Evolutionary conservation across 768 basidiomycete genomes (phyloP), one percentile per base, ranked within the genome.

Genomic region (Xerocomellus chrysenteron): DNA sequence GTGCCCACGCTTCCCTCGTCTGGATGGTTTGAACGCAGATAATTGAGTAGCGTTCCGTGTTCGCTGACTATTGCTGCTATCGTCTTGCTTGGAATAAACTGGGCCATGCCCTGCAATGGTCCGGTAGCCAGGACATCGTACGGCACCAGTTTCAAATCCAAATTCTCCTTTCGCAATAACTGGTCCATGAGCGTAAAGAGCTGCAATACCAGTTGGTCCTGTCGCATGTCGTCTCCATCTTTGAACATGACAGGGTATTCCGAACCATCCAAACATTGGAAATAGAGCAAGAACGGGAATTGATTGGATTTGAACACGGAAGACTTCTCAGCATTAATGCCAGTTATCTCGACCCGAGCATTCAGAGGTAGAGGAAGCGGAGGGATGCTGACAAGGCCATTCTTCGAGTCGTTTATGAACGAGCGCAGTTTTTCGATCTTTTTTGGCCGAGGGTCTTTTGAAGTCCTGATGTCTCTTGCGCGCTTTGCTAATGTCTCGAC

Each of bases 121-220:
- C 93, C 93, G 0, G 96, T 98, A 17, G 97, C 96, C 19, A 99
- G 75, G 2, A 98, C 97, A 58, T 89, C 86, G 65, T 97, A 98
- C 6, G 94, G 92, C 56, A 83, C 93, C 54, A 99, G 70, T 68
- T 93, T 92, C 55, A 98, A 76, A 68, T 98, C 97, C 50, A 99
- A 72, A 68, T 97, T 97, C 76, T 98, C 97, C 73, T 95, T 96
- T 55, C 94, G 78, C 58, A 98, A 74, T 26, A 99, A 73, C 47
- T 90, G 81, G 68, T 99, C 94, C 97, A 99, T 99, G 28, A 99
- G 83, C 16, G 94, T 97, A 99, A 95, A n/a, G 98, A 80, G 21
- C 21, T 99, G 97, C 48, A 98, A 89, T 28, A 98, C 95, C 37
- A 99, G 84, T 71, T 99, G 97, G 69, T 99, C 97, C 72, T 99